Evolutionary conservation across 2,329 filamentous ascomycete genomes (phyloP).

Genomic region (Acrodontium crateriforme): DNA sequence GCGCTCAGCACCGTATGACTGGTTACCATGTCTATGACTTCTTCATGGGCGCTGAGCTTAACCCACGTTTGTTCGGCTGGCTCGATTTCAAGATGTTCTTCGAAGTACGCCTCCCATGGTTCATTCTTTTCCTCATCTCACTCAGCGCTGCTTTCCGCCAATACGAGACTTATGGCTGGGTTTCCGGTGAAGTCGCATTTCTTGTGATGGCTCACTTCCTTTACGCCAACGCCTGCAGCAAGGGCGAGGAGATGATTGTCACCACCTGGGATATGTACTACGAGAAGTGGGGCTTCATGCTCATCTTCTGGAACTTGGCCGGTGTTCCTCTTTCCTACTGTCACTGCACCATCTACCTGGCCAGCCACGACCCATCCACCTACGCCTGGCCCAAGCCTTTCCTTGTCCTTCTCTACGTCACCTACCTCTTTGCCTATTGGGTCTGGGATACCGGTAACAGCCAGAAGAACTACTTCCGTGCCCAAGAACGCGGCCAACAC

Average conservation of each 20-base stretch:
- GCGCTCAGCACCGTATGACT: conserved; percentile 84
- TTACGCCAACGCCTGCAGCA: conserved; percentile 83
- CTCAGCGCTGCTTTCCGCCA: conserved; percentile 67
- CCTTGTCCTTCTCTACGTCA: conserved; percentile 48
- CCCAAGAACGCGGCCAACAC: conserved; percentile 58
- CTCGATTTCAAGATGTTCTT: conserved; percentile 94
- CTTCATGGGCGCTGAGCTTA: conserved; percentile 81
- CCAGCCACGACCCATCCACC: conserved; percentile 63
- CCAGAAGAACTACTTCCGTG: conserved; percentile 86
- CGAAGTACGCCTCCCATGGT: conserved; percentile 86
- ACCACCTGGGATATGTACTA: conserved; percentile 95
- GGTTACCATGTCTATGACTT: conserved; percentile 71
- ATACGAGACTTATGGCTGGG: conserved; percentile 72
- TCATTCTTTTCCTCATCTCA: conserved; percentile 68
- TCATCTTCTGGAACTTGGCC: conserved; percentile 94
- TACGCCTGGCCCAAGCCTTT: conserved; percentile 65
- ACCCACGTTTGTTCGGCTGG: conserved; percentile 62
- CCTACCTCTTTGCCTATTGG: conserved; percentile 78
- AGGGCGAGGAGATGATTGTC: conserved; percentile 82
- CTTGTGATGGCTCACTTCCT: conserved; percentile 80
- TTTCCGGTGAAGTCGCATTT: conserved; percentile 73
- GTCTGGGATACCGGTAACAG: conserved; percentile 86
- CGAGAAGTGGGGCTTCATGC: conserved; percentile 95
- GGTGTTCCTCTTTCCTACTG: conserved; percentile 86
- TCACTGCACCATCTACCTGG: conserved; percentile 82